Conservation (phyloP, 768 basidiomycete genomes). For the Plicaturopsis crispa region DNA sequence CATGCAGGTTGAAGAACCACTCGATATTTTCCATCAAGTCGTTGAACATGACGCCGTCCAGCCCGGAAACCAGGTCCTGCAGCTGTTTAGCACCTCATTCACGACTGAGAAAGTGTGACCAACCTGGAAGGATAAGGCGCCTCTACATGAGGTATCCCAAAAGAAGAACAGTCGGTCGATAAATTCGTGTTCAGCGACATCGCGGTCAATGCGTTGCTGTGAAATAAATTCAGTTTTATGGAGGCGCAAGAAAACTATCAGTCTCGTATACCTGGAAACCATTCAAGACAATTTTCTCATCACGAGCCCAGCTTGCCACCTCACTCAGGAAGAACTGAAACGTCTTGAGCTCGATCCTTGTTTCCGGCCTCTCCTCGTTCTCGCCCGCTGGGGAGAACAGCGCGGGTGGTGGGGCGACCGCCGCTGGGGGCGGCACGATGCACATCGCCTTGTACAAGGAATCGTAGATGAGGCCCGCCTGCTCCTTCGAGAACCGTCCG, state of each 20-base stretch:
- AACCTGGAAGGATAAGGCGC: slow-evolving; percentile 87
- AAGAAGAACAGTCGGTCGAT: slow-evolving; percentile 91
- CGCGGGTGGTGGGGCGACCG: slow-evolving; percentile 36
- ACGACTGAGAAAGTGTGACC: slow-evolving; percentile 11
- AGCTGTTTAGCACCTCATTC: too few species aligned
- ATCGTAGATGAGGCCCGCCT: slow-evolving; percentile 87
- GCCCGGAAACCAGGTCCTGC: slow-evolving; percentile 82
- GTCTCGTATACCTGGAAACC: slow-evolving; percentile 65
- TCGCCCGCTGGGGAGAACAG: slow-evolving; percentile 37
- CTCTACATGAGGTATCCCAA: slow-evolving; percentile 81
- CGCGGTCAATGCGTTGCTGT: slow-evolving; percentile 81
- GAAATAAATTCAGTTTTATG: slow-evolving; percentile 3
- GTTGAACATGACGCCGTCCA: slow-evolving; percentile 90
- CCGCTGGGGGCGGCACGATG: slow-evolving; percentile 60
- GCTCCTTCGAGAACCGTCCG: slow-evolving; percentile 80
- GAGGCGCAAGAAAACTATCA: slow-evolving; percentile 1
- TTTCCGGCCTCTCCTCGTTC: slow-evolving; percentile 76
- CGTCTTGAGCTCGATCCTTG: slow-evolving; percentile 76
- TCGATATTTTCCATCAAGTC: slow-evolving; percentile 98
- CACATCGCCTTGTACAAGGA: slow-evolving; percentile 83
- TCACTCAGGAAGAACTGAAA: slow-evolving; percentile 90
- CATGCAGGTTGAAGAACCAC: slow-evolving; percentile 96
- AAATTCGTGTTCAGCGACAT: slow-evolving; percentile 93
- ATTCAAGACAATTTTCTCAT: slow-evolving; percentile 88
- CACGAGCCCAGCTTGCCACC: slow-evolving; percentile 90